Percentiles rank a stretch among this genome's conserved stretches.
phyloP scores from a whole-genome alignment of 1,284 basidiomycete genomes.

The Limonomyces culmigenus region DNA sequence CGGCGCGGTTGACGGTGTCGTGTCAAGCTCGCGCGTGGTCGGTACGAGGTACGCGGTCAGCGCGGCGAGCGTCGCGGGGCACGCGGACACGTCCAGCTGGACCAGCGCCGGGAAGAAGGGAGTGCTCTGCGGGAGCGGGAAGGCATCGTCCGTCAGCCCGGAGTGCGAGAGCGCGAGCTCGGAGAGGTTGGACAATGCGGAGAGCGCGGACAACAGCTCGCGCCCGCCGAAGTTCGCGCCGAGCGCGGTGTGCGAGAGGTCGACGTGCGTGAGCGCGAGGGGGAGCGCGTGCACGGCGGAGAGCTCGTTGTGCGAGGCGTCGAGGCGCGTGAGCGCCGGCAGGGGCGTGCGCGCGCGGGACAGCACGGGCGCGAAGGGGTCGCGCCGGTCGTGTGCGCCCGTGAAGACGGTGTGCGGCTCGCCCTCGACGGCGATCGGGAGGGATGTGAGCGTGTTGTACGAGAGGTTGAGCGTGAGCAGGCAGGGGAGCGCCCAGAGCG shows the following conservation, averaged over 20 bases:
- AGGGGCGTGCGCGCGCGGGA: conserved; percentile 41
- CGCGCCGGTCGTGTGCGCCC: not conserved
- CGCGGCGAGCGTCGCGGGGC: conserved; percentile 25
- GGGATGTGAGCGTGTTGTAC: conserved; percentile 39
- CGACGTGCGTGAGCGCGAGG: conserved; percentile 14
- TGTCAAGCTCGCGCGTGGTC: conserved; percentile 31
- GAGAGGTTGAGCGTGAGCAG: conserved; percentile 51
- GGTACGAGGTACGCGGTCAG: conserved; percentile 19
- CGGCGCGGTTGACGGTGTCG: conserved; percentile 32
- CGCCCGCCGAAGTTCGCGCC: conserved; percentile 7
- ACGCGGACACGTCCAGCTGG: conserved; percentile 48
- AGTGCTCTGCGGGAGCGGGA: conserved; percentile 17
- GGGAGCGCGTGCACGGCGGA: conserved; percentile 20
- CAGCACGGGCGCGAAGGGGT: conserved; percentile 44
- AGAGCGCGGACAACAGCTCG: conserved; percentile 29
- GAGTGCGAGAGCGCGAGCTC: conserved; percentile 39
- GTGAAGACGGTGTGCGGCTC: conserved; percentile 3
- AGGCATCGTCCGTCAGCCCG: conserved; percentile 39
- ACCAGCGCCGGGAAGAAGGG: conserved; percentile 30
- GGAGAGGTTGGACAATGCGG: conserved; percentile 31
- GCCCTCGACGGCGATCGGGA: conserved; percentile 27
- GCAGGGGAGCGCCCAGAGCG: conserved; percentile 50
- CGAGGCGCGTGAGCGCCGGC: conserved; percentile 38
- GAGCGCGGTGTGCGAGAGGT: conserved; percentile 24
- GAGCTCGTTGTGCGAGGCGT: conserved; percentile 50